phyloP scores from a whole-genome alignment of 2,329 filamentous ascomycete species.

The Botrytis aclada region DNA sequence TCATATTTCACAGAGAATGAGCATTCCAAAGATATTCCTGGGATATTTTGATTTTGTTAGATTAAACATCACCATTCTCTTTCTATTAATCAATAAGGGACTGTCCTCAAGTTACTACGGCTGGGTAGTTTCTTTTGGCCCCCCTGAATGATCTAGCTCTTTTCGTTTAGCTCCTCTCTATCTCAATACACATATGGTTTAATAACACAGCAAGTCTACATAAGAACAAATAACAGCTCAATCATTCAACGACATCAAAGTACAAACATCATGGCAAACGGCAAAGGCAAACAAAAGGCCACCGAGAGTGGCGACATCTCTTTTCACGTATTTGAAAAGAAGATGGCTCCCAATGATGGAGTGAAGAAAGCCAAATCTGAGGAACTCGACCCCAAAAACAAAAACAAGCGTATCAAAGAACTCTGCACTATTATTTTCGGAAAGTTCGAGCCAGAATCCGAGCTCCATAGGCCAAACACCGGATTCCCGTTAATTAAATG shows the following conservation, averaged over 20 bases:
- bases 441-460: neutral
- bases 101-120: accelerated
- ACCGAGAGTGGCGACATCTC: neutral
- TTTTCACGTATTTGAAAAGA: neutral
- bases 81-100: neutral
- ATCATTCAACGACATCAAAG: neutral
- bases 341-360: neutral
- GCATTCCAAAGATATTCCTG: neutral
- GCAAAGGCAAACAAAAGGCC: neutral
- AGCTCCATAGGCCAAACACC: neutral
- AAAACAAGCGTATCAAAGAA: neutral
- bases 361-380: neutral
- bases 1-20: neutral
- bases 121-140: neutral
- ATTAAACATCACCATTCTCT: accelerated
- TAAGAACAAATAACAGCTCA: neutral
- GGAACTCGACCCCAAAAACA: neutral
- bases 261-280: neutral
- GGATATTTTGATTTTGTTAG: neutral
- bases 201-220: neutral
- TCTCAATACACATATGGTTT: neutral
- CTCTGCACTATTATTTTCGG: neutral
- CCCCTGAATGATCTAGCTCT: neutral
- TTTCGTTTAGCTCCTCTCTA: neutral
- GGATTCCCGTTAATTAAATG: neutral